phyloP scores from a whole-genome alignment of 2,329 filamentous ascomycete genomes.

The Fonsecaea pedrosoi region DNA sequence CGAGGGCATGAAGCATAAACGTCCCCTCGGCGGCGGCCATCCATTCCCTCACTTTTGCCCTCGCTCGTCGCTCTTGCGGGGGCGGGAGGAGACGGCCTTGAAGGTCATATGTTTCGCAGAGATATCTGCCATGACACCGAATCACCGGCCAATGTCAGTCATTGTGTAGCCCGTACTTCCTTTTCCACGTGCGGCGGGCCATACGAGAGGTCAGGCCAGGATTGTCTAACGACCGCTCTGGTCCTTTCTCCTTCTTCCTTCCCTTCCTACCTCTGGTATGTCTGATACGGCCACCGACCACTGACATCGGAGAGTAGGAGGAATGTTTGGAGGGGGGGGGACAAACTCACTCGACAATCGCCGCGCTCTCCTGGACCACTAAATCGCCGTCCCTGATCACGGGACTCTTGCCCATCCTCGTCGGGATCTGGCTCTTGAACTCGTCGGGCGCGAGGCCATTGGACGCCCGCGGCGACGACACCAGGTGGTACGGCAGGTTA shows the following conservation, averaged over 20 bases:
- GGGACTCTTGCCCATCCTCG: slow-evolving; percentile 55
- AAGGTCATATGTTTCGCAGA: slow-evolving; percentile 56
- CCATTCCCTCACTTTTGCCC: slow-evolving; percentile 52
- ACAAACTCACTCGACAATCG: slow-evolving; percentile 53
- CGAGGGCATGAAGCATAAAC: slow-evolving; percentile 54
- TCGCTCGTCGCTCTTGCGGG: slow-evolving; percentile 40
- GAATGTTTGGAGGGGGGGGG: not conserved
- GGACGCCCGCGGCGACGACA: slow-evolving; percentile 72
- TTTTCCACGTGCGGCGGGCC: too few relatives aligned
- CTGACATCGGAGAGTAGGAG: not conserved
- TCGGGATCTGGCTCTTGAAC: slow-evolving; percentile 52
- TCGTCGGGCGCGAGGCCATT: slow-evolving; percentile 63
- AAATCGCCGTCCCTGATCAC: slow-evolving; percentile 51
- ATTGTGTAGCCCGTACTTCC: not conserved
- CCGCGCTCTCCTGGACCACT: slow-evolving; percentile 54
- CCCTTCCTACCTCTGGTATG: too few relatives aligned
- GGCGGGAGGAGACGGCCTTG: slow-evolving; percentile 47
- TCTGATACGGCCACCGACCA: too few relatives aligned
- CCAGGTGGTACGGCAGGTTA: slow-evolving; percentile 75
- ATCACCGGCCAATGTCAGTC: not conserved
- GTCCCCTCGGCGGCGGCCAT: slow-evolving; percentile 57
- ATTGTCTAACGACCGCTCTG: too few relatives aligned
- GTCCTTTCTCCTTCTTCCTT: too few relatives aligned
- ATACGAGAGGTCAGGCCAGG: too few relatives aligned
- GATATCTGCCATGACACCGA: slow-evolving; percentile 46